Evolutionary conservation across 768 basidiomycete species (phyloP).

Genomic region (Candolleomyces efflorescens): DNA sequence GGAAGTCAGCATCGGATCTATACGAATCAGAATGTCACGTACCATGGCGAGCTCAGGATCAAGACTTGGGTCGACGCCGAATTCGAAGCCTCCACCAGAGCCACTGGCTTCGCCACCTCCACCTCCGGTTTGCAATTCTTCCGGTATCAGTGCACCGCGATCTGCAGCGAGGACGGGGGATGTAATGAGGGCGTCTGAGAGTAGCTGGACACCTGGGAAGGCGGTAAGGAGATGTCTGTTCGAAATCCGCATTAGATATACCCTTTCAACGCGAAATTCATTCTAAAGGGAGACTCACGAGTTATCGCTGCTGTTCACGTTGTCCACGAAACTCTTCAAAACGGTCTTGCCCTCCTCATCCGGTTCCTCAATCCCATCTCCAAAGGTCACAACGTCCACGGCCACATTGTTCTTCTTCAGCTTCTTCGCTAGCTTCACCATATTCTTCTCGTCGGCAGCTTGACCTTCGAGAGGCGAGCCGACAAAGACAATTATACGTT

Average conservation of each 20-base stretch:
- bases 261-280: no score
- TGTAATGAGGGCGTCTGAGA: constrained; percentile 78
- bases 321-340: constrained; percentile 80
- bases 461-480: constrained; percentile 79
- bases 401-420: constrained; percentile 99
- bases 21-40: constrained; percentile 15
- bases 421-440: constrained; percentile 91
- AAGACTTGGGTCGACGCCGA: constrained; percentile 90
- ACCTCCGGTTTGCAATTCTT: constrained; percentile 47
- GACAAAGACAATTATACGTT: constrained; percentile 92
- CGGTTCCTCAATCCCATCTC: constrained; percentile 77
- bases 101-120: constrained; percentile 34
- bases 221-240: constrained; percentile 77
- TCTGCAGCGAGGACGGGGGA: constrained; percentile 83
- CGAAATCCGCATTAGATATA: no score
- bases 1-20: not conserved
- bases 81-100: constrained; percentile 62
- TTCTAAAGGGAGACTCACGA: constrained; percentile 52
- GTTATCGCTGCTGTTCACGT: constrained; percentile 76
- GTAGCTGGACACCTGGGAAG: constrained; percentile 70
- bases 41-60: constrained; percentile 98
- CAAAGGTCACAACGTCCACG: constrained; percentile 86
- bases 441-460: constrained; percentile 69
- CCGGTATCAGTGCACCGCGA: constrained; percentile 63
- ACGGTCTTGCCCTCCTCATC: constrained; percentile 58